phyloP scores from a whole-genome alignment of 2,329 filamentous ascomycete genomes.

The Pseudocercospora macadamiae region DNA sequence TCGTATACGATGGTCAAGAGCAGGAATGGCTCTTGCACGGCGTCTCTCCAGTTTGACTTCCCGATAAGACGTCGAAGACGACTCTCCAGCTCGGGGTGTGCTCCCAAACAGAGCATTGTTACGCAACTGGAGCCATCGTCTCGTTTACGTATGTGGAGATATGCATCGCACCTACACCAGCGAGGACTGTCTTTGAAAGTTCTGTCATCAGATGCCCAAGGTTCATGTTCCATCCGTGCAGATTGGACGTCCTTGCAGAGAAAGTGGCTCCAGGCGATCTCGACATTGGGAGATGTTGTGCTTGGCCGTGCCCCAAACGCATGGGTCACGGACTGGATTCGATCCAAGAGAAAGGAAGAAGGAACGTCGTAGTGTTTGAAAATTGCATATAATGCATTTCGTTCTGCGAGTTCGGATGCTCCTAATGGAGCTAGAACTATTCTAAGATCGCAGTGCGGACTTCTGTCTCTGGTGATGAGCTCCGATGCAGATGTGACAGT shows the following conservation, averaged over 20 bases:
- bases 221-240: neutral
- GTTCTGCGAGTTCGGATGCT: slow-evolving; percentile 4
- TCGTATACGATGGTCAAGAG: slow-evolving; percentile 39
- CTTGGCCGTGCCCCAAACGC: slow-evolving; percentile 4
- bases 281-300: neutral
- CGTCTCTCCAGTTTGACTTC: slow-evolving; percentile 17
- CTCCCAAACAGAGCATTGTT: slow-evolving; percentile 12
- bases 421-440: neutral
- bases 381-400: slow-evolving; percentile 5
- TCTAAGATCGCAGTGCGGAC: slow-evolving; percentile 1
- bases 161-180: slow-evolving; percentile 12
- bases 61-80: slow-evolving; percentile 7
- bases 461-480: slow-evolving; percentile 4
- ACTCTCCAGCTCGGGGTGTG: neutral
- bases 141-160: slow-evolving; percentile 12
- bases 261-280: slow-evolving; percentile 13
- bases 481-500: neutral
- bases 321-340: slow-evolving; percentile 5
- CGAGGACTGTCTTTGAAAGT: neutral
- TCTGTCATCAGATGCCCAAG: neutral
- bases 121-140: slow-evolving; percentile 12
- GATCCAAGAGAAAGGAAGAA: slow-evolving; percentile 1
- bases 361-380: slow-evolving; percentile 9
- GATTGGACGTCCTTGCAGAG: slow-evolving; percentile 10
- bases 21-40: slow-evolving; percentile 38